Evolutionary conservation across 164 flowering plant genomes (phyloP).

Genomic region (Sedum album): DNA sequence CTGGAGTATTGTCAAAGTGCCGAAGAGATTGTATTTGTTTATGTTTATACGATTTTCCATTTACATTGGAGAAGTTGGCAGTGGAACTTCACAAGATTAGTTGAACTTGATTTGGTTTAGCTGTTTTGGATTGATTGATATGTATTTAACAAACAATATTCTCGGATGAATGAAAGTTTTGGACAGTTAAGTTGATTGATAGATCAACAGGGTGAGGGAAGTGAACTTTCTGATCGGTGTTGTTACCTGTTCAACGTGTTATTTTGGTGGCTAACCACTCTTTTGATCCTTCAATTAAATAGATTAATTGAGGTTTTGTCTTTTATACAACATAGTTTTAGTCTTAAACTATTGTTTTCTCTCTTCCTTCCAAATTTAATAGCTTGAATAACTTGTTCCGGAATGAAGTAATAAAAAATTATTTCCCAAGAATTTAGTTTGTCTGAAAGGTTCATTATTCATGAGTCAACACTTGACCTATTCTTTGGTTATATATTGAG

Average conservation of each 20-base stretch:
- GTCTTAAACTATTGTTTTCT: not conserved
- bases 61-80: not conserved
- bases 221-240: not conserved
- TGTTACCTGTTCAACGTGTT: not conserved
- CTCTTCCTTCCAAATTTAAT: not conserved
- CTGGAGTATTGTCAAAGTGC: no score
- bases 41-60: no score
- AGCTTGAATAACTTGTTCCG: not conserved
- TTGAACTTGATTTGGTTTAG: not conserved
- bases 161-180: not conserved
- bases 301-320: not conserved
- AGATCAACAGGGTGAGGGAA: not conserved
- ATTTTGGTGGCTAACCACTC: conserved; percentile 2
- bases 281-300: not conserved
- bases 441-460: not conserved
- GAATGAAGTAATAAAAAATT: not conserved
- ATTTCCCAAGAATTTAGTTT: not conserved
- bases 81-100: not conserved
- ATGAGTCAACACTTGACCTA: not conserved
- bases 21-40: no score
- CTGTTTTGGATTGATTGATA: not conserved
- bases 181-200: not conserved
- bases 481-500: not conserved
- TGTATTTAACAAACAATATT: not conserved
- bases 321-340: not conserved